Base-by-base conservation (phyloP, 768 basidiomycete species). In the Lactarius tabidus region DNA sequence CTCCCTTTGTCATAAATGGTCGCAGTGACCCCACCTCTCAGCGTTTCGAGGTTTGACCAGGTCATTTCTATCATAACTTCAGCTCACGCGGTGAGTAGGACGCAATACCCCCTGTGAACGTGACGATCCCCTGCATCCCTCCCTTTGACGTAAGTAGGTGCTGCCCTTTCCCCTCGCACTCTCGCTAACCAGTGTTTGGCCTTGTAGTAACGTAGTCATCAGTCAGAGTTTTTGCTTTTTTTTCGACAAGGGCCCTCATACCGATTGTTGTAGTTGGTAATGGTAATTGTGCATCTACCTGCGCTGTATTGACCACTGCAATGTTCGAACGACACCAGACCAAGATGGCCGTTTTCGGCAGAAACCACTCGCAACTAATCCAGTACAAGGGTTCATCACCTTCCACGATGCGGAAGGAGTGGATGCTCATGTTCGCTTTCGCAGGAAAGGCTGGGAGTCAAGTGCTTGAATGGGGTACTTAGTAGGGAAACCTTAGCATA, bases 281-380 rank as follows among this genome's bases (percentile, higher is more conserved):
- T 33, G 69, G 67, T n/a, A 41, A 31, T 15, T 86, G 84, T 60
- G 84, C 82, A 17, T 84, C 82, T 4, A 84, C 85, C 1, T 85
- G 85, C 60, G 79, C 84, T 0, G 78, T 83, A 76, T 85, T 85
- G 69, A 79, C 77, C 48, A 84, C 84, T 0, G 60, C 83, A 52
- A 84, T 86, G 84, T 74, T 76, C 38, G 84, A 86, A 68, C 71
- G 74, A 9, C 81, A 84, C 66, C 67, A 74, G 2, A 80, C 78
- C 8, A 82, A 79, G 69, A 80, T 80, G 23, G 82, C 78, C 15
- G 71, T 82, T 12, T 84, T 85, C 57, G 83, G 84, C 12, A 82
- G 83, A 14, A 81, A 81, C 70, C 80, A 80, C 12, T 75, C 77
- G 4, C 76, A 78, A 66, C 59, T 71, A 36, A 73, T 84, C 45